phyloP scores from a whole-genome alignment of 1,284 basidiomycete genomes.

The Sutorius eximius region DNA sequence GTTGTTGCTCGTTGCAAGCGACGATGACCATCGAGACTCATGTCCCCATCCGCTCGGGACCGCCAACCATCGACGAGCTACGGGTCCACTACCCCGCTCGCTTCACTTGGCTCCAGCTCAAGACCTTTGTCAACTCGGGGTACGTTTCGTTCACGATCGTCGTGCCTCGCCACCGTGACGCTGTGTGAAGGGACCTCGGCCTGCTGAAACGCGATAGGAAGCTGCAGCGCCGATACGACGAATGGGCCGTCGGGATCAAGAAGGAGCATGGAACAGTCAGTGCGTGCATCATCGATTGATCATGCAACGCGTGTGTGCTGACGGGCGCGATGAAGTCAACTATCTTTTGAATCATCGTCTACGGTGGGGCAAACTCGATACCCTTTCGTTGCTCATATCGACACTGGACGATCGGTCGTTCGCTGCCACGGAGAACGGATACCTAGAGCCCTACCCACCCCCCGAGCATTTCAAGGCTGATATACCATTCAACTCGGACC shows the following conservation, averaged over 20 bases:
- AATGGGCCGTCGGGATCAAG: constrained; percentile 58
- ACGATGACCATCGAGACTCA: constrained; percentile 29
- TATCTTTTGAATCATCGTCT: constrained; percentile 66
- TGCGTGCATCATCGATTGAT: constrained; percentile 33
- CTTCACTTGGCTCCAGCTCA: constrained; percentile 74
- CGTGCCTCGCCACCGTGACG: background rate
- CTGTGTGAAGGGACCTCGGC: constrained; percentile 61
- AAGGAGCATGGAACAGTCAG: constrained; percentile 65
- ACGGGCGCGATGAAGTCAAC: constrained; percentile 46
- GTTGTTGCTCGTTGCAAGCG: background rate
- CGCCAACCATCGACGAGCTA: constrained; percentile 66
- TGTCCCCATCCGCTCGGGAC: constrained; percentile 39
- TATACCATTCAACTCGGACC: constrained; percentile 46
- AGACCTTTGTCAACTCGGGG: constrained; percentile 76
- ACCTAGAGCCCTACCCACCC: constrained; percentile 21
- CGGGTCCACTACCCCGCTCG: constrained; percentile 65
- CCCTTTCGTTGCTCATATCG: constrained; percentile 53
- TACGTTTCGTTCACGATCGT: constrained; percentile 30
- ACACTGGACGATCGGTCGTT: constrained; percentile 33
- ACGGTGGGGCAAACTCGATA: constrained; percentile 72
- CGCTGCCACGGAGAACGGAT: constrained; percentile 6
- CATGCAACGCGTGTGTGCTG: background rate
- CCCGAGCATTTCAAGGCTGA: constrained; percentile 65
- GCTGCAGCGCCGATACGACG: constrained; percentile 64
- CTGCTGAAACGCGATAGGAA: constrained; percentile 70